Evolutionary conservation across 176 grass and related monocot species (phyloP).

Genomic region (Panicum miliaceum): DNA sequence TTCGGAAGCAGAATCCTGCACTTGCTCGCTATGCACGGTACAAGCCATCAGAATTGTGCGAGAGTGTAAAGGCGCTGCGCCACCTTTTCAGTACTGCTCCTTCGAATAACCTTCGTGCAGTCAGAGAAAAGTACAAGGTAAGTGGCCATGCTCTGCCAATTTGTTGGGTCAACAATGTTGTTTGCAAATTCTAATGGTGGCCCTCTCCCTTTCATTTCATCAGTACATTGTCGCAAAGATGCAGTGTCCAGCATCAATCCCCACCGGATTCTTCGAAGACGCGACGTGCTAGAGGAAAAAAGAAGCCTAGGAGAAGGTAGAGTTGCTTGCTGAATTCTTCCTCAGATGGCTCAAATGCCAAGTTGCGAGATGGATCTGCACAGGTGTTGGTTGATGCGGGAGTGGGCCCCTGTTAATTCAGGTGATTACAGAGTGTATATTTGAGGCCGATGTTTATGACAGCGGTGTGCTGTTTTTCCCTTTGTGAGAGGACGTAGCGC

Average conservation of each 20-base stretch:
- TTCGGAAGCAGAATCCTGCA: conserved; percentile 66
- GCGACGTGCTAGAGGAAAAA: conserved; percentile 34
- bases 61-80: conserved; percentile 68
- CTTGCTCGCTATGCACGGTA: conserved; percentile 82
- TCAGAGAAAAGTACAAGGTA: conserved; percentile 99
- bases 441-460: conserved; percentile 33
- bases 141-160: background rate
- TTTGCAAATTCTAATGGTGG: background rate
- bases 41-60: conserved; percentile 67
- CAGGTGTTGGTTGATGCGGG: conserved; percentile 10
- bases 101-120: conserved; percentile 81
- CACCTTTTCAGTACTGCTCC: conserved; percentile 64
- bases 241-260: conserved; percentile 61
- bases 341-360: conserved; percentile 29
- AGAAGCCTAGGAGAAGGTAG: conserved; percentile 10
- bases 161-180: conserved; percentile 12
- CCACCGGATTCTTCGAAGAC: conserved; percentile 64
- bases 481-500: background rate
- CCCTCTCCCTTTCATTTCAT: background rate
- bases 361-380: background rate
- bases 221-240: conserved; percentile 95
- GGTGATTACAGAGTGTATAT: conserved; percentile 42
- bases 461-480: background rate
- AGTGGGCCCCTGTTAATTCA: conserved; percentile 8
- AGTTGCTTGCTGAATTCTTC: conserved; percentile 52